A percentile compares a stretch with the other conserved stretches of the same genome.
Conservation (phyloP, 768 basidiomycete species). For the Tephrocybe sp. region DNA sequence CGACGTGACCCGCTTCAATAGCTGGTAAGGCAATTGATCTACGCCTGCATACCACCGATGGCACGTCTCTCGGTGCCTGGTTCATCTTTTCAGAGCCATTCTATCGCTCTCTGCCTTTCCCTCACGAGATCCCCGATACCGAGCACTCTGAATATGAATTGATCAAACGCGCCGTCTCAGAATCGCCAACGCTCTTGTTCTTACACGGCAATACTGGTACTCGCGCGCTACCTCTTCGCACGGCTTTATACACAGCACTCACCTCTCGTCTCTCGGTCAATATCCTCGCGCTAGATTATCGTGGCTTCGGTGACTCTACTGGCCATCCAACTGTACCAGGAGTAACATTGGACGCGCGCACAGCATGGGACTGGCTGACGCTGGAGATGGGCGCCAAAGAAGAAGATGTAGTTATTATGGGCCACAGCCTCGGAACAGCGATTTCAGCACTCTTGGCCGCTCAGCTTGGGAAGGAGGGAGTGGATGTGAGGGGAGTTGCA, state of each 20-base stretch:
- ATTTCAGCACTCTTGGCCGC: conserved; percentile 49
- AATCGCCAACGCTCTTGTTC: conserved; percentile 61
- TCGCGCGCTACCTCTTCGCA: conserved; percentile 51
- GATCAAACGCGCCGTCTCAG: conserved; percentile 27
- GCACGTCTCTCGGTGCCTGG: conserved; percentile 65
- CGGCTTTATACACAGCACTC: conserved; percentile 46
- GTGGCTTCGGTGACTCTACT: conserved; percentile 72
- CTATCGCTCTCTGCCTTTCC: conserved; percentile 35
- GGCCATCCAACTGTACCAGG: conserved; percentile 62
- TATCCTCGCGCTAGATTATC: conserved; percentile 69
- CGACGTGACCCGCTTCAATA: conserved; percentile 18
- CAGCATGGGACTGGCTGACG: conserved; percentile 63
- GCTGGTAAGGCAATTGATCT: conserved; percentile 63
- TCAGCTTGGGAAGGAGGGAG: conserved; percentile 42
- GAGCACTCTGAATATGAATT: conserved; percentile 16
- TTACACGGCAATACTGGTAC: conserved; percentile 75
- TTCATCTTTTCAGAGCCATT: conserved; percentile 54
- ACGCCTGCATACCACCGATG: conserved; percentile 58
- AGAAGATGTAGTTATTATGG: conserved; percentile 57
- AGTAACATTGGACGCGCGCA: conserved; percentile 53
- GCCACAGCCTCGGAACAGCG: conserved; percentile 77
- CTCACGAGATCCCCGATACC: conserved; percentile 28
- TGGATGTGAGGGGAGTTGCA: conserved; percentile 44
- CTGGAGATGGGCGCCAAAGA: conserved; percentile 43
- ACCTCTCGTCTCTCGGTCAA: conserved; percentile 54